Conservation (phyloP, 768 basidiomycete genomes). For the Suillus americanus region DNA sequence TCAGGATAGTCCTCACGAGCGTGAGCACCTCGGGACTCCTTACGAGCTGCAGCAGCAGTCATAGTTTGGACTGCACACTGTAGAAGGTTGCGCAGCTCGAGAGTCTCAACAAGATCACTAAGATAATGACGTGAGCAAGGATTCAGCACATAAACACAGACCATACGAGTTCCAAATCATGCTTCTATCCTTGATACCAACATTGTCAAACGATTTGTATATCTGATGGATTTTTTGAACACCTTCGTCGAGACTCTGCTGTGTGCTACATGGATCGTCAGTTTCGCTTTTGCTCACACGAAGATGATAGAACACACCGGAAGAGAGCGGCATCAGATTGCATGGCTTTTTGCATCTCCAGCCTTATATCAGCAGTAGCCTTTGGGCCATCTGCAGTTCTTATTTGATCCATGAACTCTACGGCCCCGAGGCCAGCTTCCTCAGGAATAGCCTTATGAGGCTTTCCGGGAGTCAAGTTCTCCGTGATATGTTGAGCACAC, state of each 20-base stretch:
- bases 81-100: conserved; percentile 94
- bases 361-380: conserved; percentile 84
- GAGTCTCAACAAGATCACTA: conserved; percentile 94
- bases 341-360: conserved; percentile 99
- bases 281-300: conserved; percentile 5
- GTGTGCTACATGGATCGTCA: conserved; percentile 58
- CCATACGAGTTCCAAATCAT: conserved; percentile 99
- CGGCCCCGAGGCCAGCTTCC: conserved; percentile 79
- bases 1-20: conserved; percentile 98
- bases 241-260: conserved; percentile 87
- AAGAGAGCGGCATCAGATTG: conserved; percentile 98
- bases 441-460: conserved; percentile 87
- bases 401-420: conserved; percentile 88
- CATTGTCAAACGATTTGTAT: conserved; percentile 85
- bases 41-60: conserved; percentile 86
- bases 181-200: conserved; percentile 96
- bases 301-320: conserved; percentile 46
- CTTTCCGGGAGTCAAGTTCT: conserved; percentile 84
- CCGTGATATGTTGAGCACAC: conserved; percentile 94
- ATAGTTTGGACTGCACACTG: conserved; percentile 97
- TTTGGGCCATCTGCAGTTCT: conserved; percentile 79
- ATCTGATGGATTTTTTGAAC: conserved; percentile 83
- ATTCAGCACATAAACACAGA: conserved; percentile 4
- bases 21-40: conserved; percentile 98
- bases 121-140: conserved; percentile 11